A percentile compares a stretch with the other conserved stretches of the same genome.
Evolutionary conservation across 2,329 filamentous ascomycete species (phyloP).

Genomic region (Podosphaera fusca): DNA sequence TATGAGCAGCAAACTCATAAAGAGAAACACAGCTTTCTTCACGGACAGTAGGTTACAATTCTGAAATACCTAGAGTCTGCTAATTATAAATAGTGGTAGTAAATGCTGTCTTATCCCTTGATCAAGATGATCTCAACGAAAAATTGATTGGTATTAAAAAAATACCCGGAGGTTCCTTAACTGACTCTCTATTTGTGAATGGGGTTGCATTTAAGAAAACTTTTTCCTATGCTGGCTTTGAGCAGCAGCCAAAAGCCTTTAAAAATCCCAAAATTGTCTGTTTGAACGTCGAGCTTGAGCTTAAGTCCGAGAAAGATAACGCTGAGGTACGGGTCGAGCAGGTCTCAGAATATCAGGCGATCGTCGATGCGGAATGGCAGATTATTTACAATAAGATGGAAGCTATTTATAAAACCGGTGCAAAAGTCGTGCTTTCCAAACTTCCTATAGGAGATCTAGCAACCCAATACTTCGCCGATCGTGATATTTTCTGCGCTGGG

Average conservation of each 20-base stretch:
- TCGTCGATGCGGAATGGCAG: conserved; percentile 98
- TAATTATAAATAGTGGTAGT: conserved; percentile 55
- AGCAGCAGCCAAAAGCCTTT: conserved; percentile 95
- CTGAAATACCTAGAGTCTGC: conserved; percentile 6
- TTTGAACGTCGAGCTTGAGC: conserved; percentile 88
- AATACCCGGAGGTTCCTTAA: conserved; percentile 84
- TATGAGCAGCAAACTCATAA: conserved; percentile 99
- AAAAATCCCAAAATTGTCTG: conserved; percentile 88
- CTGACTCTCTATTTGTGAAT: conserved; percentile 91
- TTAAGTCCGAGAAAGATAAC: conserved; percentile 99
- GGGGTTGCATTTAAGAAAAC: conserved; percentile 99
- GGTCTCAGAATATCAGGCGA: conserved; percentile 96
- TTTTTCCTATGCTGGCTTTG: conserved; percentile 95
- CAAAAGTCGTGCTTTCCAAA: conserved; percentile 93
- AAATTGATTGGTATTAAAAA: conserved; percentile 97
- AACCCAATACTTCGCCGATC: conserved; percentile 93
- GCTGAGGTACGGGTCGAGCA: conserved; percentile 95
- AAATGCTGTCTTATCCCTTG: conserved; percentile 80
- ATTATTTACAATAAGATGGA: conserved; percentile 99
- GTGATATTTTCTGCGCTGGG: conserved; percentile 94
- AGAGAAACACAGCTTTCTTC: conserved; percentile 90
- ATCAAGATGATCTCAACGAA: conserved; percentile 93
- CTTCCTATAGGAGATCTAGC: conserved; percentile 92
- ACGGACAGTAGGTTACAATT: conserved; percentile 53
- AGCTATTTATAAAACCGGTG: conserved; percentile 75